A percentile compares a stretch with the other conserved stretches of the same genome.
Conservation (phyloP, 192 early-diverging fungal genomes). For the Lobosporangium transversale region DNA sequence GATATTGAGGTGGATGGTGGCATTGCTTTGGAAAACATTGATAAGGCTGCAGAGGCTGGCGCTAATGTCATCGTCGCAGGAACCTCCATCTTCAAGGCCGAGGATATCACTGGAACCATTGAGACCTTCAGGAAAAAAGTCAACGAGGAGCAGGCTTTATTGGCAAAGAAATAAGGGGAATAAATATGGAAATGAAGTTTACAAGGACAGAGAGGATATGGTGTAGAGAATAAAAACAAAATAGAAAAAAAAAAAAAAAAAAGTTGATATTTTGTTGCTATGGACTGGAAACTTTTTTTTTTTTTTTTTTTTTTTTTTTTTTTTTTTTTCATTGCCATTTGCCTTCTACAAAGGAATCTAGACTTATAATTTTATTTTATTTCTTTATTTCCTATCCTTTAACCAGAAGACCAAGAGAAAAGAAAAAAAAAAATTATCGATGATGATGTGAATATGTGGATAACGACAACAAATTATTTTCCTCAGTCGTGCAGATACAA, state of each 20-base stretch:
- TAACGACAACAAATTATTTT: too few species aligned
- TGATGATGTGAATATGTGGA: too few species aligned
- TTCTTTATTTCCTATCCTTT: too few species aligned
- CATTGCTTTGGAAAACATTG: slow-evolving; percentile 84
- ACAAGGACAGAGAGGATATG: background rate
- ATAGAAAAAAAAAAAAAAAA: background rate
- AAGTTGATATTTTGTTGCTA: too few species aligned
- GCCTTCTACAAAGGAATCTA: too few species aligned
- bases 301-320: background rate
- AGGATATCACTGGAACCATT: slow-evolving; percentile 79
- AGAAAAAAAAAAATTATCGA: too few species aligned
- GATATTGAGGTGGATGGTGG: slow-evolving; percentile 98
- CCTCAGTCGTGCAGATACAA: too few species aligned
- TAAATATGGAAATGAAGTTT: background rate
- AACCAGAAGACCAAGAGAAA: too few species aligned
- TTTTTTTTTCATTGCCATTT: background rate
- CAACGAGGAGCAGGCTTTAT: slow-evolving; percentile 55
- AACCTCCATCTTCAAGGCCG: slow-evolving; percentile 87
- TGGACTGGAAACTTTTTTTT: background rate
- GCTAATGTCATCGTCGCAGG: slow-evolving; percentile 99
- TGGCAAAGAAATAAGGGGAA: slow-evolving; percentile 28
- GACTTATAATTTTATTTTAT: too few species aligned
- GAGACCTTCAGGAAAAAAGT: slow-evolving; percentile 65
- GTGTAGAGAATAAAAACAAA: background rate
- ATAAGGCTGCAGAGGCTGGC: slow-evolving; percentile 85